Evolutionary conservation across 306 rosid genomes (phyloP), one percentile per base, ranked within the genome.

Genomic region (Prunus mongolica): DNA sequence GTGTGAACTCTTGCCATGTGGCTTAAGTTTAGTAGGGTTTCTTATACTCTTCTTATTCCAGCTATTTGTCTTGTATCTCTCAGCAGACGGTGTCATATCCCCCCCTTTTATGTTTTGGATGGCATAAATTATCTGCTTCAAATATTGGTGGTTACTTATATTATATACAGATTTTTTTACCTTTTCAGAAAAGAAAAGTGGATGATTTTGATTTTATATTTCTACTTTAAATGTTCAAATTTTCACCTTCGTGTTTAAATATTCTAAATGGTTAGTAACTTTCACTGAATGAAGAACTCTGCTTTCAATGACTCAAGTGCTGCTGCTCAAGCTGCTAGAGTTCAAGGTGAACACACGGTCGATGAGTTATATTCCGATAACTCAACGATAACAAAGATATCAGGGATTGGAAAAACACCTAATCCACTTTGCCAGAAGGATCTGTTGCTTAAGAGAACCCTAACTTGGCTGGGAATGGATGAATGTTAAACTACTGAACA

Each of bases 1-100:
- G 19, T 62, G 72, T 52, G 55, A 71, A 82, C 74, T 28, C 61
- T 81, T 47, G 14, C 46, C 74, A 13, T 30, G 80, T 76, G 81
- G 84, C 30, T 67, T 15, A 51, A 76, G 63, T 64, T 83, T 57
- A 64, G 38, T 75, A 64, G 80, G 73, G 80, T 74, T 82, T 75
- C 83, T 5, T 61, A 73, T 73, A 60, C 69, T 73, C 49, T 38
- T 49, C 65, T 47, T 19, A 55, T 58, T 82, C 75, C 71, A 49
- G 13, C 55, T 58, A 32, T 63, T 20, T 69, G 46, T 12, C 69
- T 18, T 73, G n/a, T 6, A 27, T 60, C 69, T 62, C 76, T 67
- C 58, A 28, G 32, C 58, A 47, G 79, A 47, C 52, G 16, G 45
- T 66, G 44, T 44, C 69, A 5, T 38, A 38, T 68, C 61, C 77